Evolutionary conservation across 495 filamentous ascomycete genomes (phyloP), one percentile per base, ranked within the genome.

Genomic region (Xylaria grammica): DNA sequence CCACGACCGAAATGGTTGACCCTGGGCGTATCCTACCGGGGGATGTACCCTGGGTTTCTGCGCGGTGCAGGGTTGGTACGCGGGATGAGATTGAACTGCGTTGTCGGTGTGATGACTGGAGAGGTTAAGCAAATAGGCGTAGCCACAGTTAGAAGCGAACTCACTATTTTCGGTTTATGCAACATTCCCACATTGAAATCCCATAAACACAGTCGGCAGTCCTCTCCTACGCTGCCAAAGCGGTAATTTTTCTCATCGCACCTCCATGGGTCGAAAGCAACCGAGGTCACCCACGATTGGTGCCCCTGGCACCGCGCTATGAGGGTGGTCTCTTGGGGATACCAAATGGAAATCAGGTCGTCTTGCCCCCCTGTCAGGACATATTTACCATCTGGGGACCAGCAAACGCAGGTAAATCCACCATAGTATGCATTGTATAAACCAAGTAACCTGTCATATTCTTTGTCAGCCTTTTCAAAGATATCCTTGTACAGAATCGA

Each of bases 111-210:
- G 83, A 81, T 29, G 75, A 73, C 80, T 81, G 63, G n/a, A 46
- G 52, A 73, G 6, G 72, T 54, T 49, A 70, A 64, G 13, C 45
- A 29, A n/a, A 30, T 34, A 46, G 2, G 22, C 40, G 32, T 26
- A 44, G 26, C 46, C 15, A 13, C 22, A 7, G 32, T 32, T 11
- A 30, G 30, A 24, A 36, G 19, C 15, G 60, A 22, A 69, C 68
- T 67, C 19, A 56, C 90, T 70, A 90, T 76, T 66, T 78, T 92
- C 1, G 95, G 96, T 34, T 95, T 86, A 73, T 94, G 89, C 66
- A 99, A 79, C 93, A 97, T 97, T 52, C 93, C 93, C 29, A 97
- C 93, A 63, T 89, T 95, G 75, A 99, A 99, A 79, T 99, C 95
- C 95, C 95, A 99, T 34, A 99, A 79, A 53, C 97, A 84, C 34